These are phyloP conservation scores for Parascedosporium putredinis DNA, from an alignment of 2,329 filamentous ascomycete species.

Conservation along the genomic window DNA sequence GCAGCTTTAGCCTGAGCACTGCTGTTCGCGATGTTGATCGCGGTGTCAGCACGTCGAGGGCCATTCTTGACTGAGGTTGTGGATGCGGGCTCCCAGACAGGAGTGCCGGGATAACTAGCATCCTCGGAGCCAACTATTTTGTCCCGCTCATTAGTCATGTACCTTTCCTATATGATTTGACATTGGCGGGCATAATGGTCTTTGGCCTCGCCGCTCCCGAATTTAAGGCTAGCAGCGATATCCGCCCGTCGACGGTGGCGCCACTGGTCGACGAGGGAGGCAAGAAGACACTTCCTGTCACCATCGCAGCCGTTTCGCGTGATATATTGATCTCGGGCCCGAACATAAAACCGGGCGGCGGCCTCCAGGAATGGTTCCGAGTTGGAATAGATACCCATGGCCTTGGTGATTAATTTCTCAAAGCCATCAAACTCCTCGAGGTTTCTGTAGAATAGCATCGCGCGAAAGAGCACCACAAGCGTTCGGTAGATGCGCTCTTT, in stretches of 20 bases:
- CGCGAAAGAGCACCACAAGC: conserved; percentile 2
- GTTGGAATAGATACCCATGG: no score
- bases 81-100: no score
- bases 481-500: neutral
- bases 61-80: neutral
- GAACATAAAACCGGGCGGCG: no score
- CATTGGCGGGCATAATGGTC: neutral
- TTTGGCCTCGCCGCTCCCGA: neutral
- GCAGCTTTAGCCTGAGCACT: no score
- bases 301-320: no score
- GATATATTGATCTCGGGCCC: no score
- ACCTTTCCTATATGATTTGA: neutral
- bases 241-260: neutral
- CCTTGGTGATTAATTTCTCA: neutral
- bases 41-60: neutral
- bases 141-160: neutral
- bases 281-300: no score
- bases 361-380: no score
- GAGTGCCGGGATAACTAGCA: neutral
- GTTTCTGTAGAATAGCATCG: neutral
- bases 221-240: neutral
- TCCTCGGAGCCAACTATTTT: neutral
- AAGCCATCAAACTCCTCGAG: neutral
- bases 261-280: conserved; percentile 3
- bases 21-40: no score